Evolutionary conservation across 164 flowering plant genomes (phyloP).

Genomic region (Buxus sempervirens): DNA sequence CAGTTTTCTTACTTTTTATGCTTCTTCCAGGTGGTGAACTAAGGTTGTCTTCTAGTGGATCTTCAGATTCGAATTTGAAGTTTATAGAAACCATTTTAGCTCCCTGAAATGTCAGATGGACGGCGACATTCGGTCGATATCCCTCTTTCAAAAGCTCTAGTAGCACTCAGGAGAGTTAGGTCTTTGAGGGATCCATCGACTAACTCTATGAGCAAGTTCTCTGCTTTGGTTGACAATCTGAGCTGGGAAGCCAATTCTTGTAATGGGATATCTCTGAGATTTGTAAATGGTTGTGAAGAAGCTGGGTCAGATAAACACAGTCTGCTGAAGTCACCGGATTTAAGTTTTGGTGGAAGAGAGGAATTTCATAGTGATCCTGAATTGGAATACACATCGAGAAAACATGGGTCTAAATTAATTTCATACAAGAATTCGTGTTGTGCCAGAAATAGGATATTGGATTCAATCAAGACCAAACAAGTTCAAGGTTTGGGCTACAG

Average conservation of each 20-base stretch:
- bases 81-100: not conserved
- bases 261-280: constrained; percentile 50
- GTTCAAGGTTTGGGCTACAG: constrained; percentile 21
- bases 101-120: constrained; percentile 49
- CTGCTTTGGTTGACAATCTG: constrained; percentile 47
- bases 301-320: constrained; percentile 17
- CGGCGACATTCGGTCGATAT: constrained; percentile 81
- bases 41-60: constrained; percentile 7
- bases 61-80: constrained; percentile 11
- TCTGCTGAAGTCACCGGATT: constrained; percentile 12
- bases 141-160: constrained; percentile 74
- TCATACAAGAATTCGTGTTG: constrained; percentile 14
- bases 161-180: constrained; percentile 82
- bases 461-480: constrained; percentile 12
- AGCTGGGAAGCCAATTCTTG: constrained; percentile 71
- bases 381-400: constrained; percentile 19
- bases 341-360: constrained; percentile 21
- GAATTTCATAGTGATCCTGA: constrained; percentile 28
- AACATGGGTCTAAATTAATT: constrained; percentile 16
- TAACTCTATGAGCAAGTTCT: constrained; percentile 65
- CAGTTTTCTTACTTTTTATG: not conserved
- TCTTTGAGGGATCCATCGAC: constrained; percentile 92
- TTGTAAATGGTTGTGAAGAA: constrained; percentile 27
- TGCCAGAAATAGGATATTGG: constrained; percentile 13
- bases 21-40: constrained; percentile 15